Percentiles rank a stretch among this genome's conserved stretches.
Conservation (phyloP, 2,329 filamentous ascomycete genomes). For the Claviceps fusiformis region DNA sequence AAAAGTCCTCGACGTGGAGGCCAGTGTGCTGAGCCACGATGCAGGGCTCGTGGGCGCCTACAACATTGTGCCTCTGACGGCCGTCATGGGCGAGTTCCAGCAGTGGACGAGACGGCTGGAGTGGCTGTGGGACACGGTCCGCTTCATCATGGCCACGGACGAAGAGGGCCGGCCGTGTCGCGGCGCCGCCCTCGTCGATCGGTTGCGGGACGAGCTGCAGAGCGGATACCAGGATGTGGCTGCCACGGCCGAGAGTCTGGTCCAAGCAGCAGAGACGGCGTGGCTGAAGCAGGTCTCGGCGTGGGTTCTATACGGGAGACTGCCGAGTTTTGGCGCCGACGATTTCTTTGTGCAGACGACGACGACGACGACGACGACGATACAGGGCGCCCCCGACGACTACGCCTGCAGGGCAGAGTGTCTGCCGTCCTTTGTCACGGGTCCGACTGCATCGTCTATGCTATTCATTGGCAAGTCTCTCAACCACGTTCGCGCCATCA, state of each 20-base stretch:
- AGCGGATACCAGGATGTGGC: slow-evolving; percentile 86
- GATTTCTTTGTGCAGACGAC: slow-evolving; percentile 71
- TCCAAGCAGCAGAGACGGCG: slow-evolving; percentile 69
- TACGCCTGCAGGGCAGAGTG: slow-evolving; percentile 47
- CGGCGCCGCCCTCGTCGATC: slow-evolving; percentile 64
- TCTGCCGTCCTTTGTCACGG: slow-evolving; percentile 67
- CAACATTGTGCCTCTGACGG: slow-evolving; percentile 82
- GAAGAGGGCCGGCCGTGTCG: slow-evolving; percentile 33
- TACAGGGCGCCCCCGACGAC: slow-evolving; percentile 32
- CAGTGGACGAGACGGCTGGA: slow-evolving; percentile 73
- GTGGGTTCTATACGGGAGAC: slow-evolving; percentile 79
- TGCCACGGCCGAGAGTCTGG: slow-evolving; percentile 56
- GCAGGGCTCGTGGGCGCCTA: slow-evolving; percentile 76
- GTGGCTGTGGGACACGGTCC: slow-evolving; percentile 66
- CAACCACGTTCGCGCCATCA: slow-evolving; percentile 59
- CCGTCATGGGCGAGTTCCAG: slow-evolving; percentile 72
- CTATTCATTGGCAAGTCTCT: slow-evolving; percentile 83
- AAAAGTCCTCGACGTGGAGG: slow-evolving; percentile 76
- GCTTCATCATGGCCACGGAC: slow-evolving; percentile 46
- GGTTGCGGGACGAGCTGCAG: slow-evolving; percentile 59
- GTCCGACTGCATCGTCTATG: slow-evolving; percentile 64
- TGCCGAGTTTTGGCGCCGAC: slow-evolving; percentile 62
- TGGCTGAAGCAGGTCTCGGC: slow-evolving; percentile 86
- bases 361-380: slow-evolving; percentile 30
- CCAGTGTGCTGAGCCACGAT: slow-evolving; percentile 61